Percentiles rank a stretch among this genome's conserved stretches.
phyloP scores from a whole-genome alignment of 176 grass and related monocot species.

The Oryza coarctata region DNA sequence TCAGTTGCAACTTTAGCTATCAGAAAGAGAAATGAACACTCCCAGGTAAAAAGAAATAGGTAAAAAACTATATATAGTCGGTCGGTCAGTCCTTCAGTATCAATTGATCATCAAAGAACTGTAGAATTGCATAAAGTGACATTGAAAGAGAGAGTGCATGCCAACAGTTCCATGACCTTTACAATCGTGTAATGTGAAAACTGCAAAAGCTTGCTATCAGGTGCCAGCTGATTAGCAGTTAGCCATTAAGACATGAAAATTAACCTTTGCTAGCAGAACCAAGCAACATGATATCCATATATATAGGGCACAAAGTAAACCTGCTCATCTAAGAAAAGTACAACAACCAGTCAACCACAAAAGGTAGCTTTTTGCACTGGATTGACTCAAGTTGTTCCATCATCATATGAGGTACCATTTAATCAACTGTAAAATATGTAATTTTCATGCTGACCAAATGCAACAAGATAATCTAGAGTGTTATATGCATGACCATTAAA shows the following conservation, averaged over 20 bases:
- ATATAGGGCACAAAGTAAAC: neutral
- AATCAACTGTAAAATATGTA: neutral
- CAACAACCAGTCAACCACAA: neutral
- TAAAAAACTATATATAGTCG: neutral
- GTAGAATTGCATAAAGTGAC: neutral
- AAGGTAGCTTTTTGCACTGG: neutral
- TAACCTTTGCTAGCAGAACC: neutral
- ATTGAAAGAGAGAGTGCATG: neutral
- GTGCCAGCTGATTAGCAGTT: neutral
- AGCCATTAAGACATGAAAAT: neutral
- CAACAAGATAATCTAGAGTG: neutral
- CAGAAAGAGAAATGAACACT: neutral
- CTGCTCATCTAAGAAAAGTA: neutral
- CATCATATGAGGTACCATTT: neutral
- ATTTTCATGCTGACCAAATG: neutral
- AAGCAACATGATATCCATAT: conserved; percentile 16
- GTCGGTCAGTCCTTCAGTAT: neutral
- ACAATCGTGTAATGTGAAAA: neutral
- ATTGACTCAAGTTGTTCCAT: neutral
- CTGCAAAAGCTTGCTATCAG: neutral
- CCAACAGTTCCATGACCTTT: neutral
- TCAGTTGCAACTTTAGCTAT: neutral
- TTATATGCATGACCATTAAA: conserved; percentile 5
- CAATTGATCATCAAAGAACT: conserved; percentile 3
- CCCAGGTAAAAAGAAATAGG: neutral